phyloP scores from a whole-genome alignment of 306 rosid species.

The Acacia confusa region DNA sequence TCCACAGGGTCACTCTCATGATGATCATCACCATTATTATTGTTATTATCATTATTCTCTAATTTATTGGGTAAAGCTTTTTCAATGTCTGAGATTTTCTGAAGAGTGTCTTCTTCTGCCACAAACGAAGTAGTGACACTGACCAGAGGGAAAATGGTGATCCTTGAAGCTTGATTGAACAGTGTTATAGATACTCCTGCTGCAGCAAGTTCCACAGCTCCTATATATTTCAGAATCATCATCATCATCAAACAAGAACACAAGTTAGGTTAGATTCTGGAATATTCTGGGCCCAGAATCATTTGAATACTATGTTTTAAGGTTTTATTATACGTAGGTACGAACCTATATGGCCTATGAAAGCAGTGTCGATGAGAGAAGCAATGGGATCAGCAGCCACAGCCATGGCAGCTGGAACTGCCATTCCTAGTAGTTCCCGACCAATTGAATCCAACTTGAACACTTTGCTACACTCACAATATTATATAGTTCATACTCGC shows the following conservation, averaged over 20 bases:
- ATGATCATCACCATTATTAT: neutral
- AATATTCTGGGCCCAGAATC: neutral
- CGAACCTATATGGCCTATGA: conserved; percentile 92
- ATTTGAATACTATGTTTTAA: neutral
- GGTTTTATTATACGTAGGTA: neutral
- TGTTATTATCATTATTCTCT: neutral
- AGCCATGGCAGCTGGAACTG: conserved; percentile 92
- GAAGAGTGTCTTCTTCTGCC: conserved; percentile 86
- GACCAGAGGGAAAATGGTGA: conserved; percentile 87
- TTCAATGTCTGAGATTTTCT: conserved; percentile 47
- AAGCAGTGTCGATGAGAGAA: conserved; percentile 93
- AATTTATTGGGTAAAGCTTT: conserved; percentile 35
- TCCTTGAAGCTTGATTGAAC: conserved; percentile 97
- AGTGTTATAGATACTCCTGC: conserved; percentile 94
- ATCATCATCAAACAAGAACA: neutral
- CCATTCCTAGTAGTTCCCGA: conserved; percentile 78
- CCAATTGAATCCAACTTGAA: conserved; percentile 79
- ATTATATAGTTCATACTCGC: conserved; percentile 11
- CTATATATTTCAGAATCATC: conserved; percentile 25
- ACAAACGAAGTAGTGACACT: conserved; percentile 96
- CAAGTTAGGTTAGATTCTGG: neutral
- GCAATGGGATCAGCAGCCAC: conserved; percentile 99
- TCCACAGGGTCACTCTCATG: neutral
- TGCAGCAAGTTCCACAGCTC: conserved; percentile 95
- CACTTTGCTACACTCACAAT: conserved; percentile 47